Evolutionary conservation across 2,329 filamentous ascomycete species (phyloP), one percentile per base, ranked within the genome.

Genomic region (Trichoderma afroharzianum): DNA sequence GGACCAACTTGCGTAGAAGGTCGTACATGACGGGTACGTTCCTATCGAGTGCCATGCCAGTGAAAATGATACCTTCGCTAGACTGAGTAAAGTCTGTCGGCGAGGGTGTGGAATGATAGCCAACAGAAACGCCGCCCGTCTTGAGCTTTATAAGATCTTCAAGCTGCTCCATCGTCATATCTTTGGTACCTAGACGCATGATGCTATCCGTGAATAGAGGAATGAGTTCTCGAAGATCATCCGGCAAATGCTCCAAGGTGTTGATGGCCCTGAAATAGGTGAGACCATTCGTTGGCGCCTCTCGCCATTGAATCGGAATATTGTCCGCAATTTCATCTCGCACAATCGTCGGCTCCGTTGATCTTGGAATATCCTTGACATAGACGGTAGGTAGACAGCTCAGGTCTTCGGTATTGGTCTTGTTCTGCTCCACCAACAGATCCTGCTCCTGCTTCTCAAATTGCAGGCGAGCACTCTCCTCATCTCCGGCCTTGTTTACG

Each of bases 121-220:
- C 91, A 18, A 97, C 90, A 3, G 91, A 93, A 47, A 99, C 88
- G 11, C 96, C 96, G 24, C 96, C 96, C 1, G 96, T 98, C 83
- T 97, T 97, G 33, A 98, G 87, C 81, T 98, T 98, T 80, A 99
- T 98, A 70, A 95, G 83, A 78, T 98, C 96, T 81, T 99, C 96
- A 66, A 98, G 88, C 80, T 98, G 91, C 80, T 98, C 96, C 92
- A 97, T 98, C 0, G 91, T 90, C 86, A 93, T 93, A 72, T 91
- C 88, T 76, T 92, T 92, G 3, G 95, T 99, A 15, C 96, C 96
- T 9, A 99, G 87, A 24, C 96, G 92, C 92, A 98, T 96, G 73
- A 99, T 91, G 47, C 93, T 91, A 78, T 97, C 95, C 15, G 93
- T 94, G 79, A 98, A 98, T 0, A 99, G 84, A 0, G 96, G 96